Evolutionary conservation across 805 yeast genomes (phyloP).

Genomic region (Suhomyces sp.): DNA sequence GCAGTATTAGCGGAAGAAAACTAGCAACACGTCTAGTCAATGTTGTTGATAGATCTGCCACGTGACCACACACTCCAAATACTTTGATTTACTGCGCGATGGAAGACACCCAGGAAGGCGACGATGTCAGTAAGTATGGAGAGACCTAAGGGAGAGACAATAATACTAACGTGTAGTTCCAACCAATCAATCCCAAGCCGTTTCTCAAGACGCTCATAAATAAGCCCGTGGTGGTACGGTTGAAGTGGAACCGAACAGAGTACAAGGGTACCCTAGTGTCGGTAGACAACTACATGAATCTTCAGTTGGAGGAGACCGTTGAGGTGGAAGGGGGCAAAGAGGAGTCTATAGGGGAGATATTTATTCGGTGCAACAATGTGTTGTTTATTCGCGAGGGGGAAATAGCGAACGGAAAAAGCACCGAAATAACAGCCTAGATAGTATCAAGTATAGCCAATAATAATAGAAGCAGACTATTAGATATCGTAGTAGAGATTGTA

Average conservation of each 20-base stretch:
- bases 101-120: background rate
- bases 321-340: slow-evolving; percentile 41
- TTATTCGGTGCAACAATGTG: slow-evolving; percentile 29
- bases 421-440: background rate
- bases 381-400: slow-evolving; percentile 20
- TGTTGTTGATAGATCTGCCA: background rate
- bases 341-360: slow-evolving; percentile 25
- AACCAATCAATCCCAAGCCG: slow-evolving; percentile 88
- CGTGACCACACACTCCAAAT: background rate
- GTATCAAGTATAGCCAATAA: too few relatives aligned
- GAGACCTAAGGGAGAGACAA: background rate
- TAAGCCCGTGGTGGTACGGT: slow-evolving; percentile 66
- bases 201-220: slow-evolving; percentile 75
- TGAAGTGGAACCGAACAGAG: slow-evolving; percentile 89
- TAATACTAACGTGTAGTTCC: slow-evolving; percentile 25
- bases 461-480: too few relatives aligned
- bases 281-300: slow-evolving; percentile 89
- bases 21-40: background rate
- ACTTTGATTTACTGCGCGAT: background rate
- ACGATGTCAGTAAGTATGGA: background rate
- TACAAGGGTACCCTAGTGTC: slow-evolving; percentile 76
- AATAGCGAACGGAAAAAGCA: background rate
- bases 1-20: too few relatives aligned
- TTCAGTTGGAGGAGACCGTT: slow-evolving; percentile 60
- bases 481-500: too few relatives aligned